A percentile compares a stretch with the other conserved stretches of the same genome.
Conservation (phyloP, 768 basidiomycete genomes). For the Lepiota brunneoincarnata region DNA sequence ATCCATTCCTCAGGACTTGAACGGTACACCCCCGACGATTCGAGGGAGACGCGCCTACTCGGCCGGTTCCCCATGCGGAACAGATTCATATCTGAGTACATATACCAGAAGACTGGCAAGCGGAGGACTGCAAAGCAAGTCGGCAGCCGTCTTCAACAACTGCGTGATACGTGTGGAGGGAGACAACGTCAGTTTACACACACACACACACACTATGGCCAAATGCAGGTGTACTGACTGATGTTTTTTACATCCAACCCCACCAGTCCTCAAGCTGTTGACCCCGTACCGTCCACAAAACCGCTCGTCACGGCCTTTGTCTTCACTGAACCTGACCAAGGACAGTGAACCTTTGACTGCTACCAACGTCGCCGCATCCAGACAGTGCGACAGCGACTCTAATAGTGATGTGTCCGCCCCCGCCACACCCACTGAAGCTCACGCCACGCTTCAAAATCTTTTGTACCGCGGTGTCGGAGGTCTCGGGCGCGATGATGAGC, state of each 20-base stretch:
- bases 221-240: slow-evolving; percentile 3
- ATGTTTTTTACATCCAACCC: slow-evolving; percentile 10
- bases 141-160: slow-evolving; percentile 76
- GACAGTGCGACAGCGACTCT: slow-evolving; percentile 32
- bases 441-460: slow-evolving; percentile 29
- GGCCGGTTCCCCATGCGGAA: slow-evolving; percentile 79
- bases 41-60: slow-evolving; percentile 67
- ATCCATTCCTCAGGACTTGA: slow-evolving; percentile 54
- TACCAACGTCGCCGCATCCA: slow-evolving; percentile 25
- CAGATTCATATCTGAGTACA: slow-evolving; percentile 78
- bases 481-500: slow-evolving; percentile 22
- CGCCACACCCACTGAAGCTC: slow-evolving; percentile 35
- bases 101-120: slow-evolving; percentile 66
- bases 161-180: slow-evolving; percentile 71
- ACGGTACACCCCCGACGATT: slow-evolving; percentile 70
- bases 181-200: slow-evolving; percentile 64
- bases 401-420: slow-evolving; percentile 39
- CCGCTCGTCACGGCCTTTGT: slow-evolving; percentile 16
- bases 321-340: no score
- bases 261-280: slow-evolving; percentile 45
- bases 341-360: slow-evolving; percentile 4
- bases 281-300: slow-evolving; percentile 33
- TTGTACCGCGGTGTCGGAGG: slow-evolving; percentile 28
- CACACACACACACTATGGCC: not conserved
- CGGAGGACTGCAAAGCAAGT: slow-evolving; percentile 76